Percentiles rank a stretch among this genome's conserved stretches.
Evolutionary conservation across 192 early-diverging fungal genomes (phyloP).

Genomic region (Phlyctochytrium bullatum): DNA sequence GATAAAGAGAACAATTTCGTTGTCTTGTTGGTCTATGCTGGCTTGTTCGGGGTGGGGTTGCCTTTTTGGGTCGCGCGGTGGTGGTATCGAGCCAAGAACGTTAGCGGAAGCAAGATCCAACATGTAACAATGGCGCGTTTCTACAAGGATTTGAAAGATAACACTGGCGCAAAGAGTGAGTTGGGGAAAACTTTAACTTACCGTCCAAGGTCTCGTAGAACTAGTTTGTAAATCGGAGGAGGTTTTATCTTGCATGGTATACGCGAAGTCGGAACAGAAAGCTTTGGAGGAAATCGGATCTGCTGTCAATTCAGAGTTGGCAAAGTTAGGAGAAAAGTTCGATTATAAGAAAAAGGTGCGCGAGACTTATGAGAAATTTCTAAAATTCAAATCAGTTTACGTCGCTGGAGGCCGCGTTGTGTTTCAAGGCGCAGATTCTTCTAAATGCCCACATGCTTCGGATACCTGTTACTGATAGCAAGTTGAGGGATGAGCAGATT

Average conservation of each 20-base stretch:
- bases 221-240: slow-evolving; percentile 20
- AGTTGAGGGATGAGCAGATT: slow-evolving; percentile 43
- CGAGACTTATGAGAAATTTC: slow-evolving; percentile 42
- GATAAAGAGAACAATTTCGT: slow-evolving; percentile 69
- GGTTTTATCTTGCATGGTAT: slow-evolving; percentile 10
- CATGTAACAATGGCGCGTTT: slow-evolving; percentile 86
- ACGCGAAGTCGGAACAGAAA: slow-evolving; percentile 8
- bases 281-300: slow-evolving; percentile 8
- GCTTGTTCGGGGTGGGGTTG: slow-evolving; percentile 84
- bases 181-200: not conserved
- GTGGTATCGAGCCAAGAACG: slow-evolving; percentile 90
- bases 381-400: no score
- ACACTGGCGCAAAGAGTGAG: slow-evolving; percentile 30
- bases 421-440: slow-evolving; percentile 57
- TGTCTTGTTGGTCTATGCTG: slow-evolving; percentile 80
- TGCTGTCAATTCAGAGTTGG: slow-evolving; percentile 8
- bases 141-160: slow-evolving; percentile 87
- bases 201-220: slow-evolving; percentile 6
- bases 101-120: slow-evolving; percentile 87
- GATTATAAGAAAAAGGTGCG: slow-evolving; percentile 23
- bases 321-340: slow-evolving; percentile 14
- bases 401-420: slow-evolving; percentile 41
- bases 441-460: slow-evolving; percentile 84
- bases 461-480: slow-evolving; percentile 56
- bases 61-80: slow-evolving; percentile 88